A percentile compares a stretch with the other conserved stretches of the same genome.
phyloP scores from a whole-genome alignment of 2,329 filamentous ascomycete species.

The Trichoderma koningiopsis region DNA sequence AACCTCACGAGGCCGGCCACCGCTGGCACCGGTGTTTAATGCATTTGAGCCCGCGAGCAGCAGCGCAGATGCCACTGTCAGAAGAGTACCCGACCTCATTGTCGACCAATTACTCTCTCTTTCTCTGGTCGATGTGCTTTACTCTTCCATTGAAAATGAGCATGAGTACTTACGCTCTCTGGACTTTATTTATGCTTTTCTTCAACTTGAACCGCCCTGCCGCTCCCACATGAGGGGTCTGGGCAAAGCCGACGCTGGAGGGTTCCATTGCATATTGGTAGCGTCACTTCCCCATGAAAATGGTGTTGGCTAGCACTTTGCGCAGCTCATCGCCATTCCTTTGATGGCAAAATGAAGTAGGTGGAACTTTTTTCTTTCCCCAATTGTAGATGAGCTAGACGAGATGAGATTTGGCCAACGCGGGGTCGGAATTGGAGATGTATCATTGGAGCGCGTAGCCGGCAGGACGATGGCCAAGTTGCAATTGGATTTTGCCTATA shows the following conservation, averaged over 20 bases:
- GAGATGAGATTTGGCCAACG: constrained; percentile 2
- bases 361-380: not conserved
- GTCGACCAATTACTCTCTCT: not conserved
- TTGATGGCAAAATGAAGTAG: not conserved
- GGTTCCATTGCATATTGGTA: constrained; percentile 12
- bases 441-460: constrained; percentile 15
- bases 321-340: not conserved
- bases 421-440: not conserved
- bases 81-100: constrained; percentile 33
- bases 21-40: constrained; percentile 27
- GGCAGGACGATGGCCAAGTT: not conserved
- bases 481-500: constrained; percentile 13
- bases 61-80: constrained; percentile 27
- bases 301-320: not conserved
- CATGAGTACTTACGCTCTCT: not conserved
- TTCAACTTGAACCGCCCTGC: not conserved
- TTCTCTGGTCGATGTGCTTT: not conserved
- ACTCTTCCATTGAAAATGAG: not conserved
- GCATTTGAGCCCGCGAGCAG: constrained; percentile 26
- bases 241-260: not conserved
- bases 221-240: not conserved
- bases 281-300: not conserved
- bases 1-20: constrained; percentile 30
- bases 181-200: constrained; percentile 17
- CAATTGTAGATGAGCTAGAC: not conserved